Evolutionary conservation across 2,329 filamentous ascomycete species (phyloP).

Genomic region (Fusarium zealandicum): DNA sequence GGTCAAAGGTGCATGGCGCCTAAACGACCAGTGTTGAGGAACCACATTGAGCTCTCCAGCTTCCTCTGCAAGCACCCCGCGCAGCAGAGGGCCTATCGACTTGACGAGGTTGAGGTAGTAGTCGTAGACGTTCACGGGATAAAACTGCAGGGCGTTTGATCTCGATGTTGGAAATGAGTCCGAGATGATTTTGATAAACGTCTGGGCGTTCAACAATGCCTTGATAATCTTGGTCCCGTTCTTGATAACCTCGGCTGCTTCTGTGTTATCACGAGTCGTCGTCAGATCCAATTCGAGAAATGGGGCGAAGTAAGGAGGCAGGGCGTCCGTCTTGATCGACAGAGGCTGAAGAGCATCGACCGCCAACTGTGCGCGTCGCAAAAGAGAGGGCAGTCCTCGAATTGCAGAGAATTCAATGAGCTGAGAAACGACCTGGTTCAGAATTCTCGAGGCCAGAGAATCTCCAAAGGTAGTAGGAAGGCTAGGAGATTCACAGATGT

Average conservation of each 20-base stretch:
- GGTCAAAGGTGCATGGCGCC: constrained; percentile 41
- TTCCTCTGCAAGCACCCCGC: constrained; percentile 85
- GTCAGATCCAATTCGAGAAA: constrained; percentile 61
- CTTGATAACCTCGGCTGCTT: constrained; percentile 52
- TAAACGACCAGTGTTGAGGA: constrained; percentile 69
- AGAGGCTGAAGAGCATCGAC: constrained; percentile 74
- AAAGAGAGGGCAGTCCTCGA: constrained; percentile 80
- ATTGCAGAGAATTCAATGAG: constrained; percentile 83
- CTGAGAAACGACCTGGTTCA: constrained; percentile 77
- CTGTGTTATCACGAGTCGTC: constrained; percentile 44
- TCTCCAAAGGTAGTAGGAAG: constrained; percentile 70
- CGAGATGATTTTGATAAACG: constrained; percentile 76
- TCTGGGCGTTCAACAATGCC: constrained; percentile 78
- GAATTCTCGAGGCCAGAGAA: constrained; percentile 69
- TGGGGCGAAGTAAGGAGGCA: constrained; percentile 73
- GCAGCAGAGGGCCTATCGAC: constrained; percentile 78
- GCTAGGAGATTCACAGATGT: constrained; percentile 83
- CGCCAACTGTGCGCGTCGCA: constrained; percentile 75
- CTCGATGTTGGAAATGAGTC: constrained; percentile 76
- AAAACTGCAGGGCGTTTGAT: constrained; percentile 70
- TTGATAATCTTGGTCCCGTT: constrained; percentile 82
- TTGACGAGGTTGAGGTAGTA: constrained; percentile 78
- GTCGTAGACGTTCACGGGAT: constrained; percentile 82
- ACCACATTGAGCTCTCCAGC: constrained; percentile 76
- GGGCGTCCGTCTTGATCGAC: constrained; percentile 56